Evolutionary conservation across 208 protist genomes (phyloP).

Genomic region (Leptomonas seymouri): DNA sequence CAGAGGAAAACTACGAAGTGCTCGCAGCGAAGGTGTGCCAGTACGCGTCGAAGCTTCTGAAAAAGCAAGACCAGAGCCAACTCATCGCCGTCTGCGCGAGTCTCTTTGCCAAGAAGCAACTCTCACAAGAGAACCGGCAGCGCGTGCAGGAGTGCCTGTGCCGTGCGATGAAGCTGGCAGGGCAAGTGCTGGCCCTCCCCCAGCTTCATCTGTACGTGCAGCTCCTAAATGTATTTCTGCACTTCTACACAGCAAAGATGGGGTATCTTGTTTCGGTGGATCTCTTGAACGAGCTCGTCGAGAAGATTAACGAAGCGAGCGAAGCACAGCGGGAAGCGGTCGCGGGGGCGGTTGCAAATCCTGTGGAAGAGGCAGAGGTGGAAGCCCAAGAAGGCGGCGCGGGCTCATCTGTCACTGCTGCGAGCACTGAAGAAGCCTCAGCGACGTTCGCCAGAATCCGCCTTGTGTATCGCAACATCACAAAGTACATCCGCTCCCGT

Average conservation of each 20-base stretch:
- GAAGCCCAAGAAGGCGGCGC: no score
- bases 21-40: slow-evolving; percentile 90
- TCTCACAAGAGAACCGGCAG: slow-evolving; percentile 63
- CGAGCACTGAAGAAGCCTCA: slow-evolving; percentile 4
- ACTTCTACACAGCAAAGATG: slow-evolving; percentile 91
- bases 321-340: slow-evolving; percentile 30
- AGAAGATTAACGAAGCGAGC: slow-evolving; percentile 58
- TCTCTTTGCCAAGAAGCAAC: slow-evolving; percentile 87
- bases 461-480: slow-evolving; percentile 70
- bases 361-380: not conserved
- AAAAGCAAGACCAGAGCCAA: slow-evolving; percentile 92
- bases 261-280: slow-evolving; percentile 54
- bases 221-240: slow-evolving; percentile 94
- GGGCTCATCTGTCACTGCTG: no score
- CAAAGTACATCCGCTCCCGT: slow-evolving; percentile 71
- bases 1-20: slow-evolving; percentile 93
- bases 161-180: slow-evolving; percentile 92
- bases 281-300: slow-evolving; percentile 56
- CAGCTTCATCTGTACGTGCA: slow-evolving; percentile 94
- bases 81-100: slow-evolving; percentile 78
- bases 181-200: slow-evolving; percentile 71
- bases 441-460: slow-evolving; percentile 35
- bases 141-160: slow-evolving; percentile 94
- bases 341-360: not conserved
- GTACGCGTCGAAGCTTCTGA: slow-evolving; percentile 90